Percentiles rank a stretch among this genome's conserved stretches.
Conservation (phyloP, 2,329 filamentous ascomycete species). For the Epichloe sibirici region DNA sequence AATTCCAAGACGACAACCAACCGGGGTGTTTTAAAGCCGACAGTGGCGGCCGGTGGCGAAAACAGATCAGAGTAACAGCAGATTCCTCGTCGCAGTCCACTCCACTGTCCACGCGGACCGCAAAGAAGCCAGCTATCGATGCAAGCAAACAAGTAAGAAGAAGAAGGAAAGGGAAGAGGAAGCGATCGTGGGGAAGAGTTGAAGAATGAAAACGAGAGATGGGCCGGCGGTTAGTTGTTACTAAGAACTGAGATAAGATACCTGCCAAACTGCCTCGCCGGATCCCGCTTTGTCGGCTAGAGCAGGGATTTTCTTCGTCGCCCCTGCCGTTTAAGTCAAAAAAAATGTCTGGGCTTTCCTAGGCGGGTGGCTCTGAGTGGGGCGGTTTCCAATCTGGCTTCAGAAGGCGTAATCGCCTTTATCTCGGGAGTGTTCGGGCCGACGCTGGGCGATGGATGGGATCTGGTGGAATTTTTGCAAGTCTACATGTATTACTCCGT, state of each 20-base stretch:
- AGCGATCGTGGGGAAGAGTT: background rate
- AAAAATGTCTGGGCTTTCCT: background rate
- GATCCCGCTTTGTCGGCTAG: slow-evolving; percentile 5
- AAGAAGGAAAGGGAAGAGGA: background rate
- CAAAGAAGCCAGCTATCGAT: background rate
- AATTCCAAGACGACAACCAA: background rate
- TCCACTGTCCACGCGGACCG: background rate
- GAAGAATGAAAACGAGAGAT: background rate
- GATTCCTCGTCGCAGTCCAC: background rate
- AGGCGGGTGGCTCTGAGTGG: background rate
- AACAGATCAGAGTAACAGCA: background rate
- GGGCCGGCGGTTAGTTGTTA: background rate
- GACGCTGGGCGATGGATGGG: slow-evolving; percentile 7
- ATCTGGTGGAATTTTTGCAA: background rate
- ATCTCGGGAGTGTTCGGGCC: slow-evolving; percentile 10
- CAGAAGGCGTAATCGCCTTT: background rate
- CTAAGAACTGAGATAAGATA: background rate
- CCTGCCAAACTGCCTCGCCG: background rate
- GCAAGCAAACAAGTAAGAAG: background rate
- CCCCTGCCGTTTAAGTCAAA: background rate
- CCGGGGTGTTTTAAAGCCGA: background rate
- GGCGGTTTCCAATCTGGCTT: background rate
- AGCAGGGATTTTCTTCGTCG: slow-evolving; percentile 3
- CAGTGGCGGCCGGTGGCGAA: background rate
- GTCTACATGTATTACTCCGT: background rate